Base-by-base conservation (phyloP, 169 alveolate genomes). In the Eimeria maxima region DNA sequence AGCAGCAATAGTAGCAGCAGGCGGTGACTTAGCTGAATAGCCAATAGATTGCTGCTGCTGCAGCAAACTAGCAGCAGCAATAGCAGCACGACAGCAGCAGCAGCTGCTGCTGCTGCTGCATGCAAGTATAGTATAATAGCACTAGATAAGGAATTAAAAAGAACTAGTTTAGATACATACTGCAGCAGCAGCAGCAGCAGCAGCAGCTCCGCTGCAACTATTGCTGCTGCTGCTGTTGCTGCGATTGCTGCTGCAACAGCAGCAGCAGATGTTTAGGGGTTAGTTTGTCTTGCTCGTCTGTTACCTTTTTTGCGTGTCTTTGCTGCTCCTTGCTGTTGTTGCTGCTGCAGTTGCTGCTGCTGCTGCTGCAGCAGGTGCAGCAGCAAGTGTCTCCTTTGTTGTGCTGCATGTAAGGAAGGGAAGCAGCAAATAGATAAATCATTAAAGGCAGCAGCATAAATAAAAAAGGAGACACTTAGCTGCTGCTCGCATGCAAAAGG, bases 271-370 rank as follows among this genome's bases (percentile, higher is more conserved):
- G 76, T 27, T 67, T 10, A 14, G 13, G 33, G 13, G 76, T 22
- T 1, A 18, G 27, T 7, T 53, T 53, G 60, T 53, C 13, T 53
- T 53, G 6, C 13, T 6, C 13, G 60, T 53, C 13, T 53, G 60
- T 53, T 53, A 13, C 13, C 13, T 53, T 29, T 0, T 67, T 22
- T 2, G 33, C 14, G 7, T 27, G 76, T 14, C 20, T 67, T 27
- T 67, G 76, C 14, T 22, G n/a, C n/a, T 53, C 13, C 6, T 53
- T 53, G 78, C 78, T 67, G n/a, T 67, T 67, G 27, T 50, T 74
- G 84, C 57, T 27, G 84, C 53, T 42, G 84, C 42, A 10, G 76
- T 29, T 67, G 76, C 53, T 74, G 84, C 84, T 74, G 84, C 53
- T 27, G 53, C 84, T 74, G 84, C 84, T 1, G 84, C 84, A 74